Conservation (phyloP, 305 asterid species). For the Plantago rigida region DNA sequence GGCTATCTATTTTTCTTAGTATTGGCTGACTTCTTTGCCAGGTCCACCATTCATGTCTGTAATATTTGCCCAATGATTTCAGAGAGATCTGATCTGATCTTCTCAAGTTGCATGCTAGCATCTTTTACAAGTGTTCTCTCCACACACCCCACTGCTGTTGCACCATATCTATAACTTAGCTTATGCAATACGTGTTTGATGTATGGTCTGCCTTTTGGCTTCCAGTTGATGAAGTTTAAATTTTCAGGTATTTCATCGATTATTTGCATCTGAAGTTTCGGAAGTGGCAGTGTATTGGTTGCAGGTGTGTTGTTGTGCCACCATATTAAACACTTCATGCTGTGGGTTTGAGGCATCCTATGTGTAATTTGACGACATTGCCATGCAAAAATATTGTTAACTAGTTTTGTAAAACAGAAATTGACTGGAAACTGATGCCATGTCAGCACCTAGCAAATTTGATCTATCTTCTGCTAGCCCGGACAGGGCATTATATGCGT, state of each 20-base stretch:
- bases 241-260: constrained; percentile 18
- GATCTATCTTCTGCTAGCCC: constrained; percentile 79
- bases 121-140: no score
- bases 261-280: constrained; percentile 24
- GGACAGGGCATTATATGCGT: constrained; percentile 61
- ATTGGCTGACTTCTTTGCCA: constrained; percentile 3
- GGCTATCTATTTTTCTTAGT: constrained; percentile 2
- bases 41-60: background rate
- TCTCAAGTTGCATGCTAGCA: no score
- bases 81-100: no score
- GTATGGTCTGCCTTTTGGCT: no score
- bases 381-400: constrained; percentile 71
- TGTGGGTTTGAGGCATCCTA: constrained; percentile 44
- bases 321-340: constrained; percentile 33
- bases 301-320: constrained; percentile 39
- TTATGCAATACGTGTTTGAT: no score
- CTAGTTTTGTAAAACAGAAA: constrained; percentile 48
- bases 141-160: no score
- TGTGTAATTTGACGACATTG: constrained; percentile 40
- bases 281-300: constrained; percentile 25
- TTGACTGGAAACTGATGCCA: constrained; percentile 59
- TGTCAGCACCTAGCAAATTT: constrained; percentile 84
- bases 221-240: constrained; percentile 6
- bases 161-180: no score
- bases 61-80: no score